Percentiles rank a stretch among this genome's conserved stretches.
Conservation (phyloP, 2,329 filamentous ascomycete genomes). For the Sclerotinia sclerotiorum region DNA sequence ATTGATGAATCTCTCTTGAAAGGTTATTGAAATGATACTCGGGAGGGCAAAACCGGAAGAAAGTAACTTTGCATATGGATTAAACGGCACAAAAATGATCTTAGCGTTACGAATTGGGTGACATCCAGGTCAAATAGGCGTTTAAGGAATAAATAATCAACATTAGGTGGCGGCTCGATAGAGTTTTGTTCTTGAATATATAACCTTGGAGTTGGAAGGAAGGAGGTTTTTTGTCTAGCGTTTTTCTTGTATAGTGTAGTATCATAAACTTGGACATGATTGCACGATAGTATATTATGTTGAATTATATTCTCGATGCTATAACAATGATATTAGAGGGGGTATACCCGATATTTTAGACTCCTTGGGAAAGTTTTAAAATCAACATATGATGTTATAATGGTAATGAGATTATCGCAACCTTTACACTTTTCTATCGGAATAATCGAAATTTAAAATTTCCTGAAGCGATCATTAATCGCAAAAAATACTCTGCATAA, state of each 20-base stretch:
- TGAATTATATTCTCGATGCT: background rate
- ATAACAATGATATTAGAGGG: background rate
- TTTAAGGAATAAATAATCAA: background rate
- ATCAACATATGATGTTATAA: background rate
- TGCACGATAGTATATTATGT: background rate
- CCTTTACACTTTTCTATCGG: too few relatives aligned
- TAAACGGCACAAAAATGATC: background rate
- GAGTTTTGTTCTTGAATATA: background rate
- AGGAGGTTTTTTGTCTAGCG: background rate
- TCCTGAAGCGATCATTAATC: too few relatives aligned
- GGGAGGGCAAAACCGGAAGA: background rate
- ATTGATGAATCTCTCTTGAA: background rate
- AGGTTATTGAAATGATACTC: background rate
- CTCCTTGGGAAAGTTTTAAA: background rate
- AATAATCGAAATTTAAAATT: too few relatives aligned
- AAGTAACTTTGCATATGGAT: background rate
- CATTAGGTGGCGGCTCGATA: background rate
- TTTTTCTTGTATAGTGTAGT: background rate
- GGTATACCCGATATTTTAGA: background rate
- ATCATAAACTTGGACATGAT: background rate
- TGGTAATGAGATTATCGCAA: too few relatives aligned
- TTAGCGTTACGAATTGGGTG: slow-evolving; percentile 13
- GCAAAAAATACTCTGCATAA: too few relatives aligned
- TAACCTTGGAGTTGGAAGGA: background rate
- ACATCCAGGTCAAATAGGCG: background rate